Evolutionary conservation across 345 rosid species (phyloP), one percentile per base, ranked within the genome.

Genomic region (Noccaea caerulescens): DNA sequence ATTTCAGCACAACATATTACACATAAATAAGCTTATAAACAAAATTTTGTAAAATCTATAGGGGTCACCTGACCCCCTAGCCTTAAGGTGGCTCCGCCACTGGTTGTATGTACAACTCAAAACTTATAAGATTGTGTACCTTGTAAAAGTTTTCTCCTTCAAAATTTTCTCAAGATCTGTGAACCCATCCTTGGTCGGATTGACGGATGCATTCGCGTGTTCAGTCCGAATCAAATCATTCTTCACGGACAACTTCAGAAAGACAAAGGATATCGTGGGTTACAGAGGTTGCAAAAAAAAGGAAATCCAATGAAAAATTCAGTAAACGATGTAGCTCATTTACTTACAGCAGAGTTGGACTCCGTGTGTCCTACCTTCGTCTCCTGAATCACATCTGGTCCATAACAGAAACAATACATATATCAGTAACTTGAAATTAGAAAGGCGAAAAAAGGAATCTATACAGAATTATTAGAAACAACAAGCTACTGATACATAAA

Each of bases 111-210:
- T 4, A 66, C 65, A 39, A 32, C 12, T 23, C 11, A 34, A 58
- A 59, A 37, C 43, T 36, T 18, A 20, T 30, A 55, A 46, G 38
- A 70, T 10, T 14, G 52, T 58, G 42, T 58, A 71, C 99, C 93
- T 89, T 45, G 95, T 83, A 76, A 89, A 94, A 12, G 86, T 89
- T 76, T 88, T 84, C 78, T 83, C 89, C 79, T 80, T 87, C 54
- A 94, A 70, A 6, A 76, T 49, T 10, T 70, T 63, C 76, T 76
- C 80, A 65, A 76, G 72, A 50, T 76, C 76, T 37, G 61, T 51
- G 43, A 70, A 65, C 34, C 81, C 86, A 44, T 73, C 77, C 41
- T 60, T 63, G 43, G 65, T 77, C 47, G 78, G 77, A 46, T 69
- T 60, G 45, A 70, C 82, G 71, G 64, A 54, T 34, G 30, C 77